phyloP scores from a whole-genome alignment of 805 yeast genomes.

The Wickerhamiella cacticola region DNA sequence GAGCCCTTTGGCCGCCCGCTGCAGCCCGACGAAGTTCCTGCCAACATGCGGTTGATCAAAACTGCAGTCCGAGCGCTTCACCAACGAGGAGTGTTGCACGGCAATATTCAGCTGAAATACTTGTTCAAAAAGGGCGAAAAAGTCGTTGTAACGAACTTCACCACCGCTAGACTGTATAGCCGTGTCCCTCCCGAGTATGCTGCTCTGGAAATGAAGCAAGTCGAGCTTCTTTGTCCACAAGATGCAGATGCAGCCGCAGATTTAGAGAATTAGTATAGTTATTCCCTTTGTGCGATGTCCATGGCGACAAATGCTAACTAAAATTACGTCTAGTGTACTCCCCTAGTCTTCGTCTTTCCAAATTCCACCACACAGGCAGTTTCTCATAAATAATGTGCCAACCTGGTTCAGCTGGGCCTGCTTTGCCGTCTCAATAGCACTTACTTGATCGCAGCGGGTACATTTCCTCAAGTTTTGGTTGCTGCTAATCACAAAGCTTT shows the following conservation, averaged over 20 bases:
- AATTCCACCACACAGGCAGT: slow-evolving; percentile 67
- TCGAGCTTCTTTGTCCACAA: slow-evolving; percentile 1
- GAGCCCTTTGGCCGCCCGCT: slow-evolving; percentile 20
- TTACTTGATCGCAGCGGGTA: slow-evolving; percentile 38
- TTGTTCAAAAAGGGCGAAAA: slow-evolving; percentile 17
- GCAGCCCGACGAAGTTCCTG: slow-evolving; percentile 15
- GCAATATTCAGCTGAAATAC: slow-evolving; percentile 15
- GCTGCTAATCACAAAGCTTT: slow-evolving; percentile 31
- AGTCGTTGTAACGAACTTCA: slow-evolving; percentile 19
- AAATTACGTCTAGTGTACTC: neutral
- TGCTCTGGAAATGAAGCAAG: slow-evolving; percentile 15
- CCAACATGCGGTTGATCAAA: slow-evolving; percentile 14
- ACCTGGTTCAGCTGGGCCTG: slow-evolving; percentile 28
- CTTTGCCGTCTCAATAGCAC: slow-evolving; percentile 8
- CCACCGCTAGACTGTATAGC: slow-evolving; percentile 19
- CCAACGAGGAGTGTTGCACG: slow-evolving; percentile 17
- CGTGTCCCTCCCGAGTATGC: slow-evolving; percentile 18
- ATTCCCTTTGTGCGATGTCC: no score
- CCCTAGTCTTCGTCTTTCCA: slow-evolving; percentile 33
- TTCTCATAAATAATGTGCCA: slow-evolving; percentile 58
- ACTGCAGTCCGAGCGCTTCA: slow-evolving; percentile 18
- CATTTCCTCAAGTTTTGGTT: slow-evolving; percentile 35
- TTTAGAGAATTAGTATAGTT: neutral
- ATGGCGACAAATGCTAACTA: no score
- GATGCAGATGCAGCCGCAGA: neutral